Base-by-base conservation (phyloP, 805 yeast species). In the Barnettozyma vustinii region DNA sequence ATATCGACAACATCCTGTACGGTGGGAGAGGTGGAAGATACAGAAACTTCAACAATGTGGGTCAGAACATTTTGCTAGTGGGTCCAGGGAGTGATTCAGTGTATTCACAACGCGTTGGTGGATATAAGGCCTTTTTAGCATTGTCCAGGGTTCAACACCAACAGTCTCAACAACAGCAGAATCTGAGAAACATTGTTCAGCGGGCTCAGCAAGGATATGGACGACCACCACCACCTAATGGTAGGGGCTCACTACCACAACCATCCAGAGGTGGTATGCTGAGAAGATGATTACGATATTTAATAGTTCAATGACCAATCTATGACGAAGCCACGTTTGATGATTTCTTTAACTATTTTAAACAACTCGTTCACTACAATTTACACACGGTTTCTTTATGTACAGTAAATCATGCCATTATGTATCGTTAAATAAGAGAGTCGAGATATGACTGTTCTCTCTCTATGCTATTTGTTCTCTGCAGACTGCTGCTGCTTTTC, bases 1-100 rank as follows among this genome's bases (percentile, higher is more conserved):
- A 91, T 57, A 77, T 74, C 48, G 88, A 84, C 53, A 68, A 75
- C 10, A 71, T 88, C 13, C 59, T 74, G 30, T 76, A 80, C 56
- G 80, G 79, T 35, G 67, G 70, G 33, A 66, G 73, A 12, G 54
- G 63, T 46, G 46, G 57, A 23, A 39, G 42, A 13, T 65, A 69
- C 50, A 60, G 63, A 44, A 60, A 64, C 30, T 58, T 57, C 44
- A 60, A 58, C 40, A 59, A 59, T 41, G 45, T 49, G 16, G 69
- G 65, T 37, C 69, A 71, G 60, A 75, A 77, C 54, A 54, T 64
- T 10, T 68, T 70, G 2, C 59, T 67, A 18, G 70, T 74, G 40
- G 83, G 83, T 0, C 81, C 81, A n/a, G 63, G 60, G 25, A 75
- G 79, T 12, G 63, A 67, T 7, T 63, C 73, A 4, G 73, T 70